Conservation (phyloP, 2,329 filamentous ascomycete species). For the Botrytis paeoniae region DNA sequence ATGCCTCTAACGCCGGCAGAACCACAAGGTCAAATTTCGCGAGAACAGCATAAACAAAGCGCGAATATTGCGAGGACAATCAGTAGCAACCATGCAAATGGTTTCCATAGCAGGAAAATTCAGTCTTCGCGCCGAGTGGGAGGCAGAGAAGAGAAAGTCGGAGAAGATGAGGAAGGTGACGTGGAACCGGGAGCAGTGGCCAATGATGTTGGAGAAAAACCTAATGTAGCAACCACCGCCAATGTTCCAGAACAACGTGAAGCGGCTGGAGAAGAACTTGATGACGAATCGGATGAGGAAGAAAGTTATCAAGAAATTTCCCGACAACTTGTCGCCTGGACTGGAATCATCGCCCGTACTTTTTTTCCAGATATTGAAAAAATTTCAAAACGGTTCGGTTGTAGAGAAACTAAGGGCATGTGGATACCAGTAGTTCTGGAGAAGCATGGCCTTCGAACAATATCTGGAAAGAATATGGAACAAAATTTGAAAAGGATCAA, state of each 20-base stretch:
- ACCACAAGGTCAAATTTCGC: neutral
- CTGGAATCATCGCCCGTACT: neutral
- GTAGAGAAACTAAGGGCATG: neutral
- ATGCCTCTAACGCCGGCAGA: neutral
- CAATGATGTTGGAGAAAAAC: neutral
- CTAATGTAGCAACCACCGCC: neutral
- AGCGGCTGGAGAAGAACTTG: neutral
- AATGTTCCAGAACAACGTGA: neutral
- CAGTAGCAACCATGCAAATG: slow-evolving; percentile 2
- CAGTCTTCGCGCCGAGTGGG: neutral
- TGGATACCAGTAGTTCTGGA: neutral
- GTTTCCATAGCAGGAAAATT: neutral
- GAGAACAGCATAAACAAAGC: neutral
- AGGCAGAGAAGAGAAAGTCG: neutral
- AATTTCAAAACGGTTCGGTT: neutral
- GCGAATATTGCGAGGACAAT: neutral
- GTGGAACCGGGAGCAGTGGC: neutral
- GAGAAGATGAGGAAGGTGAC: neutral
- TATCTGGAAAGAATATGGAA: neutral
- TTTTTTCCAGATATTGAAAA: neutral
- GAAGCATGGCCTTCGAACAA: neutral
- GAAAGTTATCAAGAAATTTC: neutral
- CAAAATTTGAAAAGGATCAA: neutral
- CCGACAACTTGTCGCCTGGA: neutral
- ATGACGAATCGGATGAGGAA: neutral